phyloP scores from a whole-genome alignment of 768 basidiomycete species.

The Lentinula boryana region DNA sequence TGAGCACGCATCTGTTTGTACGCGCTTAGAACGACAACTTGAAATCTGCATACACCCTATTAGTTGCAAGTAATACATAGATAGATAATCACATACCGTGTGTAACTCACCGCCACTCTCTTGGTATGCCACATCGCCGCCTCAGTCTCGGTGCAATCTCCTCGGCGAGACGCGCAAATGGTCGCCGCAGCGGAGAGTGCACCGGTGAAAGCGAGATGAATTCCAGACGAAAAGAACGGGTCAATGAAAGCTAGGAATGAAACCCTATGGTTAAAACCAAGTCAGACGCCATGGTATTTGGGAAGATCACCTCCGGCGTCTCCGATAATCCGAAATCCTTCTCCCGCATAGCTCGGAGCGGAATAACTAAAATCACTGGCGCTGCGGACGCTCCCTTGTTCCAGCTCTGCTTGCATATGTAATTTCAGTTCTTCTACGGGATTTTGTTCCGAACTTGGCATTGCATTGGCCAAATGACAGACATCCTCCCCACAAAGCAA shows the following conservation, averaged over 20 bases:
- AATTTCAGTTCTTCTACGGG: background rate
- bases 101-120: conserved; percentile 52
- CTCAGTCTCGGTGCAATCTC: conserved; percentile 38
- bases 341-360: conserved; percentile 48
- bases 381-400: conserved; percentile 39
- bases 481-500: background rate
- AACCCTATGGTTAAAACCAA: background rate
- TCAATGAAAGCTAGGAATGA: conserved; percentile 48
- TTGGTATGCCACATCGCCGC: conserved; percentile 51
- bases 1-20: conserved; percentile 70
- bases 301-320: conserved; percentile 54
- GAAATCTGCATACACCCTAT: conserved; percentile 35
- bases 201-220: conserved; percentile 62
- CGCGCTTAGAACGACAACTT: conserved; percentile 66
- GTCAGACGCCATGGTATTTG: background rate
- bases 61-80: background rate
- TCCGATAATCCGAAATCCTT: conserved; percentile 53
- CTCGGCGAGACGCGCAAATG: conserved; percentile 49
- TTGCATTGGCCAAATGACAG: background rate
- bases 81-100: conserved; percentile 29
- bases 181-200: conserved; percentile 52
- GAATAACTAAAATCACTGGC: conserved; percentile 65
- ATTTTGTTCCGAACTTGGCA: background rate
- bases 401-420: conserved; percentile 14
- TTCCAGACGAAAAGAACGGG: conserved; percentile 59